Conservation (phyloP, 192 early-diverging fungal genomes). For the Hyaloraphidium curvatum region DNA sequence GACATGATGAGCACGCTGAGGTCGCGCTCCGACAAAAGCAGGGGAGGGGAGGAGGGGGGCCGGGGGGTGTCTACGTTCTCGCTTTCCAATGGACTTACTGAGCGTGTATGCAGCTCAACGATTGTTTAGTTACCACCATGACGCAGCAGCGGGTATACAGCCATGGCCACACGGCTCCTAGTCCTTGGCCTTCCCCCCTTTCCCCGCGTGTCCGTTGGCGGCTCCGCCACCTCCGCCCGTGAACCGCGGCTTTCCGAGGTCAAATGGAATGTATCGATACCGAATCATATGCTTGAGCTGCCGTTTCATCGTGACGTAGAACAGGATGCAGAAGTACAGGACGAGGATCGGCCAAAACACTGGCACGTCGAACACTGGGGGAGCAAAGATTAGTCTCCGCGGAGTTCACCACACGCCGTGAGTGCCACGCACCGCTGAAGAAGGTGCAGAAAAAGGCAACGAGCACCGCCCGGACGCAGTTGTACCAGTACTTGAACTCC, state of each 20-base stretch:
- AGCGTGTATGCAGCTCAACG: too few species aligned
- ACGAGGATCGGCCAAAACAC: slow-evolving; percentile 98
- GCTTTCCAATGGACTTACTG: neutral
- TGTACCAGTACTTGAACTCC: slow-evolving; percentile 97
- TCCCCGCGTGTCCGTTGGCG: slow-evolving; percentile 1
- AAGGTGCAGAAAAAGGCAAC: slow-evolving; percentile 76
- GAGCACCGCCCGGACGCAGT: slow-evolving; percentile 56
- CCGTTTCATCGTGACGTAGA: slow-evolving; percentile 85
- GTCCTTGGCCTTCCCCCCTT: neutral
- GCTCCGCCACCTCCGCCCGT: neutral
- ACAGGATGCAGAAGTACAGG: slow-evolving; percentile 86
- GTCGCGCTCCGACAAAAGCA: neutral
- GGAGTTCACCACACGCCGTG: neutral
- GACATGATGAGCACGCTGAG: neutral
- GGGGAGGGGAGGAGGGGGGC: too few species aligned
- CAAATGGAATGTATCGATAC: neutral
- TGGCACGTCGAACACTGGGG: slow-evolving; percentile 80
- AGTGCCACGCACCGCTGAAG: neutral
- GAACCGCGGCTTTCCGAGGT: neutral
- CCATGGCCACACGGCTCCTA: too few species aligned
- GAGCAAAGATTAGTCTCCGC: neutral
- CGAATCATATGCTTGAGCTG: slow-evolving; percentile 61
- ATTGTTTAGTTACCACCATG: too few species aligned
- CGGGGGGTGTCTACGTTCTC: neutral
- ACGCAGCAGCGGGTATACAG: too few species aligned